Base-by-base conservation (phyloP, 129 eudicot species). In the Lonicera japonica region DNA sequence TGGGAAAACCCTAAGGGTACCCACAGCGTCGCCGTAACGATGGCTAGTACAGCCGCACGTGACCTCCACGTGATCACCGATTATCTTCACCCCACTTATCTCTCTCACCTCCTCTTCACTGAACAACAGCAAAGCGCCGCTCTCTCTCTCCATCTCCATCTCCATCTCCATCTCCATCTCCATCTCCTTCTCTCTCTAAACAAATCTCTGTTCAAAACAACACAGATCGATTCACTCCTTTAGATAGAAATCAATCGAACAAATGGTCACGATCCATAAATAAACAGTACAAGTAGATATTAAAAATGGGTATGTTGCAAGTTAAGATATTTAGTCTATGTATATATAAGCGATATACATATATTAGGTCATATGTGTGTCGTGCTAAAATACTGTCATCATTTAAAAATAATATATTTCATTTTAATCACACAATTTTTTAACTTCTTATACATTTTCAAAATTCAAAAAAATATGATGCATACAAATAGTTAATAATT, bases 11-110 rank as follows among this genome's bases (percentile, higher is more conserved):
- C 89, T 86, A 86, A 86, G 95, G 29, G 75, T 82, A 0, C 83
- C 95, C 40, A 86, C 95, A 56, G 95, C 89, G 55, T 86, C 95
- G 11, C 95, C 95, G 63, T 82, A 86, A 5, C 85, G 80, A 46
- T 77, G 86, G 76, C 95, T 86, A 19, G 95, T 86, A 66, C 95
- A 86, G 11, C 95, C 95, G 71, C 95, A 86, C 74, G 80, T 86
- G 75, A 86, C 86, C 69, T 77, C 81, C 16, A 86, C 86, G 78
- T 73, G 69, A 82, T 76, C 86, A 21, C 73, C 83, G 46, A 77
- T 65, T 12, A 54, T 61, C 41, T 73, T 79, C 41, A 86, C 57
- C 46, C 86, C 95, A 25, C 85, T 70, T 18, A 86, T 82, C 64
- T 86, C 95, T 39, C 63, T 69, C 54, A 73, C 71, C 64, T 86